Conservation (phyloP, 805 yeast species). For the Millerozyma acaciae region DNA sequence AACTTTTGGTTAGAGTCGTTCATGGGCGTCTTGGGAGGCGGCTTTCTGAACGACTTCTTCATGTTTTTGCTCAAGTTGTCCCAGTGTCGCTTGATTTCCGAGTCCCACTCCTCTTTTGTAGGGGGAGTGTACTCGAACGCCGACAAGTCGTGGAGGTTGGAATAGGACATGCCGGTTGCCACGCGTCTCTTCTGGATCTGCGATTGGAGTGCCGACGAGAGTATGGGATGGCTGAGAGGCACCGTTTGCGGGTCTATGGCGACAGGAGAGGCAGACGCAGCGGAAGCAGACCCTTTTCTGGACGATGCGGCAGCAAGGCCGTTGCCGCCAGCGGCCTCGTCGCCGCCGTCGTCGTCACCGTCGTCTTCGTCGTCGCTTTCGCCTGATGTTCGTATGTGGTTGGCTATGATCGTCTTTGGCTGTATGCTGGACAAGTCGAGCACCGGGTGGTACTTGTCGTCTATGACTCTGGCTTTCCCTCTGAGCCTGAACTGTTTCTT, state of each 20-base stretch:
- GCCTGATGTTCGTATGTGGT: constrained; percentile 6
- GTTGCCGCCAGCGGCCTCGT: constrained; percentile 6
- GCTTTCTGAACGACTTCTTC: constrained; percentile 67
- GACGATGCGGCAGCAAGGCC: not conserved
- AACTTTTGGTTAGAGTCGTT: constrained; percentile 50
- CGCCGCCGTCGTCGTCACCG: constrained; percentile 13
- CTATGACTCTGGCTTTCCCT: constrained; percentile 55
- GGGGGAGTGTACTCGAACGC: constrained; percentile 41
- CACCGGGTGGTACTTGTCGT: constrained; percentile 26
- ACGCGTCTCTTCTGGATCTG: constrained; percentile 15
- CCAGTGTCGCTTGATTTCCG: constrained; percentile 66
- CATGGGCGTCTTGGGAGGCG: constrained; percentile 63
- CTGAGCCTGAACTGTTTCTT: constrained; percentile 70
- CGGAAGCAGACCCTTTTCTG: constrained; percentile 2
- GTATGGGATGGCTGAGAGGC: constrained; percentile 23
- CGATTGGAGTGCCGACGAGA: constrained; percentile 23
- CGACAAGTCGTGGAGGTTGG: constrained; percentile 24
- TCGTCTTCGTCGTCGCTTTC: constrained; percentile 13
- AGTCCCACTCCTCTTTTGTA: constrained; percentile 59
- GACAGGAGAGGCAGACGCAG: not conserved
- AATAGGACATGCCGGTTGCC: constrained; percentile 22
- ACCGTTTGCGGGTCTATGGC: constrained; percentile 1
- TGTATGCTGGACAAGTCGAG: constrained; percentile 29
- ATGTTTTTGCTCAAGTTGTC: constrained; percentile 49
- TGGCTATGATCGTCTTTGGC: constrained; percentile 21